These are phyloP conservation scores for Saccharomycopsis crataegensis DNA, from an alignment of 1,139 yeast species.

Conservation along the genomic window DNA sequence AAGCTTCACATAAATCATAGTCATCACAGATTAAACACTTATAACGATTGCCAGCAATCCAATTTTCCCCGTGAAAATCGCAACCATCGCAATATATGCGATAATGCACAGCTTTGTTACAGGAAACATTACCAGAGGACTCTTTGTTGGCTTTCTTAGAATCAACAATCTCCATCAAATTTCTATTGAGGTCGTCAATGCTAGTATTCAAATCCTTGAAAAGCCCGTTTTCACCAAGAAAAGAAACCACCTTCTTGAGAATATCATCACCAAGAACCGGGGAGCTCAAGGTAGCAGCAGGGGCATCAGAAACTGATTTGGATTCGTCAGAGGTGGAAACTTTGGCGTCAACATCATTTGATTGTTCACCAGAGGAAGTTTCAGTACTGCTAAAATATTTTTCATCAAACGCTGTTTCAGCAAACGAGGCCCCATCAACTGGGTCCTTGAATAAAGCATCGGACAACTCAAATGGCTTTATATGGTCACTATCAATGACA, in stretches of 20 bases:
- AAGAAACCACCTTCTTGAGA: background rate
- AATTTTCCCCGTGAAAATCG: slow-evolving; percentile 23
- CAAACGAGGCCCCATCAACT: too few species aligned
- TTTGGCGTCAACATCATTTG: too few species aligned
- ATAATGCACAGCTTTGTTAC: slow-evolving; percentile 21
- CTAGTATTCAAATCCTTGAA: background rate
- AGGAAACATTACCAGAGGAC: background rate
- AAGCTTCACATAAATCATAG: slow-evolving; percentile 43
- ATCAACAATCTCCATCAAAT: background rate
- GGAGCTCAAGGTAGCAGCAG: background rate
- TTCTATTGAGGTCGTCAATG: background rate
- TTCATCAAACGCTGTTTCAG: too few species aligned
- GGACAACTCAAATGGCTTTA: too few species aligned
- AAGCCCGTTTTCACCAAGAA: background rate
- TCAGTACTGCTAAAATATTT: too few species aligned
- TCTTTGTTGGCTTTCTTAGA: background rate
- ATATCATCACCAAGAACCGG: background rate
- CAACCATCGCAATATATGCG: slow-evolving; percentile 38
- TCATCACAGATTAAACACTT: slow-evolving; percentile 44
- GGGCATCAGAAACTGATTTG: background rate
- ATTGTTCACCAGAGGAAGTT: too few species aligned
- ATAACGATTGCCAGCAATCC: slow-evolving; percentile 40
- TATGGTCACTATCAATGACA: slow-evolving; percentile 8
- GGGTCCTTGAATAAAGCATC: too few species aligned
- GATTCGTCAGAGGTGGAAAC: too few species aligned